These are phyloP conservation scores for Lasiodiplodia citricola DNA, from an alignment of 2,329 filamentous ascomycete genomes.

Conservation along the genomic window DNA sequence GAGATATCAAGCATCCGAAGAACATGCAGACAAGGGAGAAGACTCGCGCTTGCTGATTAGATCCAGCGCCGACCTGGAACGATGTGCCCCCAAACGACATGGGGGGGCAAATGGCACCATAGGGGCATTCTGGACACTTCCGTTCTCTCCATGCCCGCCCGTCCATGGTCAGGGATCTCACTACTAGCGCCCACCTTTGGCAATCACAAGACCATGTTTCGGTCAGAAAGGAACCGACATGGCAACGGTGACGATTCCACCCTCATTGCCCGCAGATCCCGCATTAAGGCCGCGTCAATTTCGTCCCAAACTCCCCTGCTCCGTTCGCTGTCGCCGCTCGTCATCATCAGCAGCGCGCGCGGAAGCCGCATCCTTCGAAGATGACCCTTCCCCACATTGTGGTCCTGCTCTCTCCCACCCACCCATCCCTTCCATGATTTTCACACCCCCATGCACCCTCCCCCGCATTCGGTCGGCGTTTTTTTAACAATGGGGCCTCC, in stretches of 20 bases:
- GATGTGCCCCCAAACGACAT: neutral
- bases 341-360: neutral
- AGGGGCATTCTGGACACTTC: neutral
- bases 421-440: neutral
- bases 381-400: neutral
- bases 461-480: neutral
- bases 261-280: conserved; percentile 9
- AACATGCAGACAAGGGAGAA: neutral
- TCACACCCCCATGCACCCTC: neutral
- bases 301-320: neutral
- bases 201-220: conserved; percentile 12
- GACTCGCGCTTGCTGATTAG: neutral
- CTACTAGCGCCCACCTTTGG: neutral
- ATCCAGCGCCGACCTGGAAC: neutral
- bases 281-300: neutral
- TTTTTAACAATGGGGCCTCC: neutral
- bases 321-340: neutral
- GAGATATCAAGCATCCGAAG: conserved; percentile 15
- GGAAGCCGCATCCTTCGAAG: neutral
- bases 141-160: neutral
- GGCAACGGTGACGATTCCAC: neutral
- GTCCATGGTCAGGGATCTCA: neutral
- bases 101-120: neutral
- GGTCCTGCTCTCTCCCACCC: neutral
- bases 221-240: neutral